phyloP scores from a whole-genome alignment of 148 eudicot species.

The Tetragonia tetragonoides region DNA sequence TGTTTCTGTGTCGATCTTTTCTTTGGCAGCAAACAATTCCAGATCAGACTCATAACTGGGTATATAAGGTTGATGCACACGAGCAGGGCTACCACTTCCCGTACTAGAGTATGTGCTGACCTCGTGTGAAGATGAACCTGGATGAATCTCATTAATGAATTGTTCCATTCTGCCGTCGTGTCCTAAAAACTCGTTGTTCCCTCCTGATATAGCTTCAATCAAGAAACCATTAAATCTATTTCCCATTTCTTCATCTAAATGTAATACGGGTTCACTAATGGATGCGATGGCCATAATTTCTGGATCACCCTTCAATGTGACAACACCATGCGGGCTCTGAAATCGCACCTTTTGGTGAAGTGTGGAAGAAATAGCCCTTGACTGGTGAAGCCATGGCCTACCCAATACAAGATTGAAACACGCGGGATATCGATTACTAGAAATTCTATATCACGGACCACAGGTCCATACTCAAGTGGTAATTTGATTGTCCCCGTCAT shows the following conservation, averaged over 20 bases:
- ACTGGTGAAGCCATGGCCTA: background rate
- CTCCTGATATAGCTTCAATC: background rate
- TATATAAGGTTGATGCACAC: too few species aligned
- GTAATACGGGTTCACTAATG: background rate
- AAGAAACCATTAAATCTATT: background rate
- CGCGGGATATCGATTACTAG: background rate
- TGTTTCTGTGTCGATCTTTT: too few species aligned
- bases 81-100: too few species aligned
- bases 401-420: too few species aligned
- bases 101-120: too few species aligned
- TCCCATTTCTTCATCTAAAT: background rate
- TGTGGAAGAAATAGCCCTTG: background rate
- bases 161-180: too few species aligned
- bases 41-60: too few species aligned
- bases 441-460: background rate
- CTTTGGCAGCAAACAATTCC: too few species aligned
- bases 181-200: too few species aligned
- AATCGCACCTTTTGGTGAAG: slow-evolving; percentile 8
- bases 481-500: background rate
- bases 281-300: background rate
- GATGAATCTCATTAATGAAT: too few species aligned
- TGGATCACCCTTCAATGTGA: background rate
- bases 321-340: background rate
- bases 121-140: too few species aligned
- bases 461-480: background rate